A percentile compares a stretch with the other conserved stretches of the same genome.
Evolutionary conservation across 768 basidiomycete species (phyloP).

Genomic region (Psilocybe azurescens): DNA sequence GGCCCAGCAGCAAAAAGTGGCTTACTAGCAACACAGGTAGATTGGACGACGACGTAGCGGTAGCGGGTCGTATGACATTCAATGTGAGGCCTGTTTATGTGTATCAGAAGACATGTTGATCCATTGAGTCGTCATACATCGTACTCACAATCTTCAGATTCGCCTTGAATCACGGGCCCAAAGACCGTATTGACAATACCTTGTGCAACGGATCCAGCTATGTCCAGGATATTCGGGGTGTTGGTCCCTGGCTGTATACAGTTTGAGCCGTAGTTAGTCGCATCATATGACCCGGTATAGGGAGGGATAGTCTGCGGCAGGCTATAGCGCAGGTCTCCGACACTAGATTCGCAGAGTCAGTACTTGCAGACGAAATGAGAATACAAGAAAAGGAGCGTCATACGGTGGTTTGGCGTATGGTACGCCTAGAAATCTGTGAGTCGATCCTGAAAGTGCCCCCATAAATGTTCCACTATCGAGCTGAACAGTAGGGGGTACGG

Average conservation of each 20-base stretch:
- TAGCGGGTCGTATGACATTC: slow-evolving; percentile 52
- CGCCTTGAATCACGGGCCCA: slow-evolving; percentile 29
- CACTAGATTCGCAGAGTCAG: slow-evolving; percentile 17
- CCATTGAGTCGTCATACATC: background rate
- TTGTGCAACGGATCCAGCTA: slow-evolving; percentile 36
- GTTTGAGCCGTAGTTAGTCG: slow-evolving; percentile 43
- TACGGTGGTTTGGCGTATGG: slow-evolving; percentile 3
- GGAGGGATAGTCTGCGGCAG: slow-evolving; percentile 41
- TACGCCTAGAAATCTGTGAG: background rate
- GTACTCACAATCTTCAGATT: slow-evolving; percentile 49
- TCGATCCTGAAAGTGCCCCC: background rate
- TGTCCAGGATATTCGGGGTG: slow-evolving; percentile 36
- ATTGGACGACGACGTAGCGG: slow-evolving; percentile 42
- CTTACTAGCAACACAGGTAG: slow-evolving; percentile 58
- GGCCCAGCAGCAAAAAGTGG: no score
- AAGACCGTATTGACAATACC: slow-evolving; percentile 33
- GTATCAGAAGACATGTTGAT: background rate
- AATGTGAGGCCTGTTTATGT: slow-evolving; percentile 48
- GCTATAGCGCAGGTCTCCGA: slow-evolving; percentile 42
- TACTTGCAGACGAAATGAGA: no score
- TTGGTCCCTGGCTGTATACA: slow-evolving; percentile 49
- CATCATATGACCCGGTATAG: slow-evolving; percentile 40
- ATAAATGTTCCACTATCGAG: background rate
- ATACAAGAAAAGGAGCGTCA: background rate
- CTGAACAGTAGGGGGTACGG: background rate